Base-by-base conservation (phyloP, 768 basidiomycete species). In the Sarcodon aspratus region DNA sequence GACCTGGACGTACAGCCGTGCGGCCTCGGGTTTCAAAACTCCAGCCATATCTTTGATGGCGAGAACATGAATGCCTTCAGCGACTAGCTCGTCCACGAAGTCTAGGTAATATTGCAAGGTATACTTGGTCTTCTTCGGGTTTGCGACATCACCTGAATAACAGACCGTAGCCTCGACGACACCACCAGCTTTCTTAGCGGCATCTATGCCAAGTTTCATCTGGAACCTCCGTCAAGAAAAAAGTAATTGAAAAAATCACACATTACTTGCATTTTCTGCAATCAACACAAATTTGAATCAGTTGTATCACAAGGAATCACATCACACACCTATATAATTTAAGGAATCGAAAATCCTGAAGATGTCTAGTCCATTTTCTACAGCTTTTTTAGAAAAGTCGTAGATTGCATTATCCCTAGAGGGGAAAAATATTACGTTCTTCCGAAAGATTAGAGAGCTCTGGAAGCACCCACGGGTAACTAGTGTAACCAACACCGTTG, bases 21-120 rank as follows among this genome's bases (percentile, higher is more conserved):
- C 96, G 42, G 96, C 85, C 61, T 91, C 77, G 17, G 96, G 96
- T 66, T 97, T 98, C 56, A 99, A 73, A 38, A 99, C 67, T 60
- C 95, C 95, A 52, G 95, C 92, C 94, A 99, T 97, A 61, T 99
- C 96, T 72, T 99, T 99, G 66, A 99, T 87, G 64, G 91, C 88
- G 47, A 99, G 78, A 46, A 99, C 85, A 65, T 99, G 96, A 54
- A 99, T 90, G 18, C 95, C 96, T 65, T 96, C 94, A 36, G 79
- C 69, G 48, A 97, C 91, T 47, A 98, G 83, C 66, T 97, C 74
- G 55, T 93, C 82, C 52, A 96, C 79, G 64, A 99, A 92, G 71
- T 96, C 82, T 52, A 99, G 79, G 69, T 99, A 99, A 71, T 99
- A 99, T 63, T 95, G 72, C 38, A 99, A 74, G 12, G 94, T 98